Conservation (phyloP, 148 eudicot species). For the Vaccinium vitisidaea region DNA sequence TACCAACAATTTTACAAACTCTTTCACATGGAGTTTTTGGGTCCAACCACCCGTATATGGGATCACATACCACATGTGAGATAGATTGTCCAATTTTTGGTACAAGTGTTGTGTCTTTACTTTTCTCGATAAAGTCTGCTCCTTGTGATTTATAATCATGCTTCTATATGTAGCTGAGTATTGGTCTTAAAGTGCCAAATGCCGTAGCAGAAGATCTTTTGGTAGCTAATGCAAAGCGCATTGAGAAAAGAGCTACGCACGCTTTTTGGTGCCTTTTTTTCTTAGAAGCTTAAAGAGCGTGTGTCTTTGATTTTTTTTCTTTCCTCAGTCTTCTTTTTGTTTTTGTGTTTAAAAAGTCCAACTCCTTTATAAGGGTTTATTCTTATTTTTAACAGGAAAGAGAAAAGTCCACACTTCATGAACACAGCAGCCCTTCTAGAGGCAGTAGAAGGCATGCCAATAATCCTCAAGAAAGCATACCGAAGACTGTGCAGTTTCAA, state of each 20-base stretch:
- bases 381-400: constrained; percentile 49
- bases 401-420: constrained; percentile 78
- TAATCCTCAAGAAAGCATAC: constrained; percentile 51
- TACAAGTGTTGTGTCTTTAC: too few species aligned
- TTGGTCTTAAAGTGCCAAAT: neutral
- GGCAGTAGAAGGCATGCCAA: constrained; percentile 38
- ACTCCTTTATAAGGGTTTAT: neutral
- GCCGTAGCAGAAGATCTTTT: neutral
- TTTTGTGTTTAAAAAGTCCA: constrained; percentile 9
- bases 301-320: neutral
- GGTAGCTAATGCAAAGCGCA: neutral
- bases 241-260: neutral
- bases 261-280: neutral
- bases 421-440: constrained; percentile 68
- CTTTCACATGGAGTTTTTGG: too few species aligned
- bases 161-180: neutral
- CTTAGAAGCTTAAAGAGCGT: neutral
- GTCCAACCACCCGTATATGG: too few species aligned
- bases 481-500: constrained; percentile 50
- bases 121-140: neutral
- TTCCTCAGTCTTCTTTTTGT: neutral
- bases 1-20: too few species aligned
- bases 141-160: constrained; percentile 6
- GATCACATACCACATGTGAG: too few species aligned
- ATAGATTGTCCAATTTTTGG: too few species aligned